Evolutionary conservation across 1,284 basidiomycete species (phyloP).

Genomic region (Tausonia pullulans): DNA sequence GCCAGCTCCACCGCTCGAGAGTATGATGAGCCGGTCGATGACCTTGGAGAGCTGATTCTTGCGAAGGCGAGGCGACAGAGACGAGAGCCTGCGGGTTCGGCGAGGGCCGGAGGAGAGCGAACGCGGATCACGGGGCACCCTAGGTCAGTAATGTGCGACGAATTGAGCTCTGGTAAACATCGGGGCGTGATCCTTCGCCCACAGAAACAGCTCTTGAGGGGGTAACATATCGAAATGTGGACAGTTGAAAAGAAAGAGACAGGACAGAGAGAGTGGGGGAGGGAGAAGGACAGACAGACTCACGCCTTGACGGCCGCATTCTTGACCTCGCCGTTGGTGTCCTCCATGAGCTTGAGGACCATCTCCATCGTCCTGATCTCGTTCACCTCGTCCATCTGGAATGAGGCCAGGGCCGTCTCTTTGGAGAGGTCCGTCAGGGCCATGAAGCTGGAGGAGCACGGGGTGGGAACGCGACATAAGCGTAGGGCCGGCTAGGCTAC

Average conservation of each 20-base stretch:
- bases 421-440: conserved; percentile 81
- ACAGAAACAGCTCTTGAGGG: too few species aligned
- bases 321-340: conserved; percentile 95
- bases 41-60: conserved; percentile 71
- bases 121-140: too few species aligned
- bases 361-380: conserved; percentile 70
- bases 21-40: conserved; percentile 70
- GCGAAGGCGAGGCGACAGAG: conserved; percentile 5
- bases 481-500: too few species aligned
- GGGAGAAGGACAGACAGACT: conserved; percentile 9
- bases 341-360: conserved; percentile 73
- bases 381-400: conserved; percentile 63
- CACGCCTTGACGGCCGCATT: conserved; percentile 93
- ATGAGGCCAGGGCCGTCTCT: conserved; percentile 62
- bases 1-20: conserved; percentile 23
- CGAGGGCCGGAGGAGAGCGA: too few species aligned
- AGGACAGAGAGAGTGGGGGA: not conserved
- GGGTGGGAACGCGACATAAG: not conserved
- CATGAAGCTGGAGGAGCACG: conserved; percentile 59
- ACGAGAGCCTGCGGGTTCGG: not conserved
- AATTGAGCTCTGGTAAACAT: too few species aligned
- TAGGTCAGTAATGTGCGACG: too few species aligned
- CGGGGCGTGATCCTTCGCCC: too few species aligned
- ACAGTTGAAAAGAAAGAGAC: too few species aligned
- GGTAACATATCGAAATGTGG: too few species aligned